Conservation (phyloP, 1,139 yeast species). For the Zygosaccharomyces sapae region DNA sequence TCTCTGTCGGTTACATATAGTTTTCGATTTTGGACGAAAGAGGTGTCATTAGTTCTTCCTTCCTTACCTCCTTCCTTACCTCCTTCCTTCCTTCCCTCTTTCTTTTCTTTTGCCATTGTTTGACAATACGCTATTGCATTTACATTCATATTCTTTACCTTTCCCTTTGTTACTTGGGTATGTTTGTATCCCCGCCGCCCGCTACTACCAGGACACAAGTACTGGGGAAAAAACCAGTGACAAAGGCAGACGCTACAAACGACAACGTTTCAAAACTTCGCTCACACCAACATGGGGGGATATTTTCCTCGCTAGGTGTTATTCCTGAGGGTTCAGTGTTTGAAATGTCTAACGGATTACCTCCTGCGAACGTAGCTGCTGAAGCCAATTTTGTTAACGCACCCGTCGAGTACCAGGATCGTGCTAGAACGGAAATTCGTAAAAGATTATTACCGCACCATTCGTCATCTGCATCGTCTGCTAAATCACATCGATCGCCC, state of each 20-base stretch:
- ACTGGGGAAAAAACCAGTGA: constrained; percentile 19
- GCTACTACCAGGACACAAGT: constrained; percentile 26
- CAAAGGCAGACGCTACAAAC: neutral
- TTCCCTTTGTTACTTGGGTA: constrained; percentile 6
- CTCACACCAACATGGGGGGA: neutral
- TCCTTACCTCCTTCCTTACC: too few species aligned
- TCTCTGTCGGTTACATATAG: too few species aligned
- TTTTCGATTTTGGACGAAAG: too few species aligned
- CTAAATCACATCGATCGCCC: constrained; percentile 3
- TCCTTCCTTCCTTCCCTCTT: too few species aligned
- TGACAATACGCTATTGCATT: too few species aligned
- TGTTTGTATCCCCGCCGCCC: constrained; percentile 37
- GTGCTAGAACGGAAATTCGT: constrained; percentile 41
- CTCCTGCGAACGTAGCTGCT: constrained; percentile 4
- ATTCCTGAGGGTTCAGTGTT: constrained; percentile 2
- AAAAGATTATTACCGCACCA: constrained; percentile 30
- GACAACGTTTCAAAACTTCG: neutral
- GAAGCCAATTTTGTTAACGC: constrained; percentile 34
- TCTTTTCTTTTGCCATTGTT: too few species aligned
- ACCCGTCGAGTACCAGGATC: constrained; percentile 40
- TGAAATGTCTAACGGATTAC: constrained; percentile 11
- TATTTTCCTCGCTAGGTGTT: neutral
- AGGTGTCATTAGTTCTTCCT: too few species aligned
- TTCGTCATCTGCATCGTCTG: constrained; percentile 7
- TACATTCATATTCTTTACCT: too few species aligned